phyloP scores from a whole-genome alignment of 2,329 filamentous ascomycete species.

The Scedosporium minutisporum region DNA sequence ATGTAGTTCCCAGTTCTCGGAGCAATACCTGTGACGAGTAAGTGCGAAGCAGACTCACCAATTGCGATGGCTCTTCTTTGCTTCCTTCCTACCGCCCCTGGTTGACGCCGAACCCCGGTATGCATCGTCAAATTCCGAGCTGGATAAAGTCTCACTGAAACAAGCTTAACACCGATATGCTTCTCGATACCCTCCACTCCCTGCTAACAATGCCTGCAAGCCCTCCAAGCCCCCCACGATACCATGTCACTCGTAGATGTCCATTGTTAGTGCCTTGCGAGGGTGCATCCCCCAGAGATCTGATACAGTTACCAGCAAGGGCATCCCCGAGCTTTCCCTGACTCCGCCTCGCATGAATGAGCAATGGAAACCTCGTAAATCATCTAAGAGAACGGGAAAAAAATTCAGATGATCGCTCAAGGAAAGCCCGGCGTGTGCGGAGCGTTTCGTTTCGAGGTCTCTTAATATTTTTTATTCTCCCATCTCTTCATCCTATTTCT shows the following conservation, averaged over 20 bases:
- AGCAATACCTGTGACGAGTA: too few relatives aligned
- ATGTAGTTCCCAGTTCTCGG: too few relatives aligned
- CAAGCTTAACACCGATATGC: slow-evolving; percentile 1
- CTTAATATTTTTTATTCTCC: background rate
- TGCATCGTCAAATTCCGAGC: background rate
- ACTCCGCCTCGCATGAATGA: background rate
- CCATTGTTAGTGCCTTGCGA: background rate
- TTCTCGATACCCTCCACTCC: background rate
- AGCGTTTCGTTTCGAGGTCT: slow-evolving; percentile 2
- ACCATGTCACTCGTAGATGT: background rate
- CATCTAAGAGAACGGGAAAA: background rate
- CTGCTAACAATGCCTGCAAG: background rate
- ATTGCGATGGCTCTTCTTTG: background rate
- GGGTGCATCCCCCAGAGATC: background rate
- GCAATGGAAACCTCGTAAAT: background rate
- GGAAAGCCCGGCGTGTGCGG: background rate
- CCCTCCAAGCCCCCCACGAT: background rate
- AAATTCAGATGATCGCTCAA: slow-evolving; percentile 1
- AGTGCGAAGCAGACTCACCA: too few relatives aligned
- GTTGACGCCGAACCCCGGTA: background rate
- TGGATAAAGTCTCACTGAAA: background rate
- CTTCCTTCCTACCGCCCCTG: too few relatives aligned
- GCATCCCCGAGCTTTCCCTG: background rate
- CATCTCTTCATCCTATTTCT: slow-evolving; percentile 4
- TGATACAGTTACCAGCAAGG: slow-evolving; percentile 3